Evolutionary conservation across 148 eudicot genomes (phyloP).

Genomic region (Fallopia convolvulus): DNA sequence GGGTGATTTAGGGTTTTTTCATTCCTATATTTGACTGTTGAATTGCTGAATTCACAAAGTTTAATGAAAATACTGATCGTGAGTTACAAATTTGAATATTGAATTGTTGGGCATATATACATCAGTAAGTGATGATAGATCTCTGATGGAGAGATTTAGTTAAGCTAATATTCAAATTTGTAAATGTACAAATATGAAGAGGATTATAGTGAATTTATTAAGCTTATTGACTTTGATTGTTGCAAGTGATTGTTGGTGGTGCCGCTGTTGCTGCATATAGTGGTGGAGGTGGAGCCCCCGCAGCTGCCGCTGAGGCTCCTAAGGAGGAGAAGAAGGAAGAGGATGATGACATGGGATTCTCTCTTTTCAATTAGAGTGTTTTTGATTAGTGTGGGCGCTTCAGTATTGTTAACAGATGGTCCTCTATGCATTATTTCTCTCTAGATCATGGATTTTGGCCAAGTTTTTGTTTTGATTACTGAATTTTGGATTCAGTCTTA

Average conservation of each 20-base stretch:
- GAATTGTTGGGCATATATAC: too few relatives aligned
- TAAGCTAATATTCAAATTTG: too few relatives aligned
- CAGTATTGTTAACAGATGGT: neutral
- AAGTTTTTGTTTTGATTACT: neutral
- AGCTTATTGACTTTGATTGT: slow-evolving; percentile 25
- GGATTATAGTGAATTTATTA: too few relatives aligned
- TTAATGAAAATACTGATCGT: too few relatives aligned
- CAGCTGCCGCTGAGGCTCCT: slow-evolving; percentile 60
- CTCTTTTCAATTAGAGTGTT: slow-evolving; percentile 31
- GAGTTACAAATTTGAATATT: too few relatives aligned
- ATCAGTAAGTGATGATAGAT: too few relatives aligned
- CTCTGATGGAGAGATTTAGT: too few relatives aligned
- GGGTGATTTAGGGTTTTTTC: too few relatives aligned
- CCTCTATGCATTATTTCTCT: neutral
- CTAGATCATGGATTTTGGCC: slow-evolving; percentile 1
- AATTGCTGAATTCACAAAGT: too few relatives aligned
- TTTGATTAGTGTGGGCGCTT: neutral
- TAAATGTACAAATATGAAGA: too few relatives aligned
- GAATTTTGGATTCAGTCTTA: too few relatives aligned
- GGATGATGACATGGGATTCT: slow-evolving; percentile 75
- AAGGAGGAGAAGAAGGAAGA: slow-evolving; percentile 74
- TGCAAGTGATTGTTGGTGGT: slow-evolving; percentile 30
- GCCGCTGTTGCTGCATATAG: slow-evolving; percentile 34
- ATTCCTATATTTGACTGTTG: too few relatives aligned
- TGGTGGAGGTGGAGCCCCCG: slow-evolving; percentile 36